phyloP scores from a whole-genome alignment of 2,329 filamentous ascomycete genomes.

The Paracoccidioides lutzii region DNA sequence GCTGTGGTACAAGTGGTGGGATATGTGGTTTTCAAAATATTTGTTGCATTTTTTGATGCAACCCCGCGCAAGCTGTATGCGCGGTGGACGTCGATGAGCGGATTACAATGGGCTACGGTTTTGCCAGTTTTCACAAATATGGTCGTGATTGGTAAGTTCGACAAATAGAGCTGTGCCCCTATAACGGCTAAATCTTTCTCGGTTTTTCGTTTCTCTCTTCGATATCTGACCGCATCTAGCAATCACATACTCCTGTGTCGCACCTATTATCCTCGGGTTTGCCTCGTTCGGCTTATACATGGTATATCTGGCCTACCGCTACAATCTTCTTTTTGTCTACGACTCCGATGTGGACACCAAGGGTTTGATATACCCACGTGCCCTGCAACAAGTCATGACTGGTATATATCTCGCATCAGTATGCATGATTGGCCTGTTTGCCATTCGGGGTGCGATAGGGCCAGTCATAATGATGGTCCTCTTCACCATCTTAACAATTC shows the following conservation, averaged over 20 bases:
- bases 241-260: slow-evolving; percentile 75
- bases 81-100: slow-evolving; percentile 59
- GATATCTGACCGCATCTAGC: slow-evolving; percentile 35
- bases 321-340: slow-evolving; percentile 79
- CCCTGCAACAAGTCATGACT: slow-evolving; percentile 69
- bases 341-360: slow-evolving; percentile 74
- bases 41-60: slow-evolving; percentile 57
- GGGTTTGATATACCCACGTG: slow-evolving; percentile 74
- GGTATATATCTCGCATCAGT: slow-evolving; percentile 74
- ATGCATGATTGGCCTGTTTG: slow-evolving; percentile 76
- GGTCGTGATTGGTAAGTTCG: slow-evolving; percentile 56
- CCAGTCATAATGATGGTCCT: slow-evolving; percentile 65
- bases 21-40: slow-evolving; percentile 57
- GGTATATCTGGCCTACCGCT: slow-evolving; percentile 78
- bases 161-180: neutral
- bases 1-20: slow-evolving; percentile 61
- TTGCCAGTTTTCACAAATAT: slow-evolving; percentile 70
- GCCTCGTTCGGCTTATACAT: slow-evolving; percentile 63
- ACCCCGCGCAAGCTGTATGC: slow-evolving; percentile 67
- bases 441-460: slow-evolving; percentile 48
- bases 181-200: neutral
- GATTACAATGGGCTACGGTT: slow-evolving; percentile 73
- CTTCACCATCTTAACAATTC: slow-evolving; percentile 58
- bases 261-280: slow-evolving; percentile 71
- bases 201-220: neutral